Evolutionary conservation across 2,329 filamentous ascomycete species (phyloP).

Genomic region (Aspergillus carbonarius): DNA sequence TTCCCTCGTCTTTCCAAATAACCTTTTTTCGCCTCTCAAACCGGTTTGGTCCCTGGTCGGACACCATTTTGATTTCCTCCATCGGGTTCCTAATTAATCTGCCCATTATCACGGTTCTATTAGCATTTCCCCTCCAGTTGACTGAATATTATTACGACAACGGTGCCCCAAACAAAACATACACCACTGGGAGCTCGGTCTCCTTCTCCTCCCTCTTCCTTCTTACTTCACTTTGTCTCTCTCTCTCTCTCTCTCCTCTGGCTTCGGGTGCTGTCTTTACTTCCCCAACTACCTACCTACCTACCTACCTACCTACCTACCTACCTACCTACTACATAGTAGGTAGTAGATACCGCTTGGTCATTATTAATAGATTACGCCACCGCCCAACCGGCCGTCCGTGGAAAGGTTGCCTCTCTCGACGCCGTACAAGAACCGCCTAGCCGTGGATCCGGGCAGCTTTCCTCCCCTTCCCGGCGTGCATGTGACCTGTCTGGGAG

Average conservation of each 20-base stretch:
- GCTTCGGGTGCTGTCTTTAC: not conserved
- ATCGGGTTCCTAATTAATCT: not conserved
- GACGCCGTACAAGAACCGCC: not conserved
- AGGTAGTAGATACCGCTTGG: conserved; percentile 1
- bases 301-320: not conserved
- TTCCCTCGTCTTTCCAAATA: not conserved
- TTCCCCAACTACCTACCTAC: not conserved
- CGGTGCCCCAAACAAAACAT: not conserved
- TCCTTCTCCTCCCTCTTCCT: not conserved
- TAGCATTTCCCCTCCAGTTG: not conserved
- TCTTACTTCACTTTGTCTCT: conserved; percentile 3
- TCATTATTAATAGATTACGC: conserved; percentile 26
- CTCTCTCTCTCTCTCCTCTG: conserved; percentile 12
- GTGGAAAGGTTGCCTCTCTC: conserved; percentile 9
- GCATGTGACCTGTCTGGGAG: conserved; percentile 16
- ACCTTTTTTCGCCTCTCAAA: not conserved
- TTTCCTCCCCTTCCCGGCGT: conserved; percentile 9
- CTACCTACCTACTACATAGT: conserved; percentile 6
- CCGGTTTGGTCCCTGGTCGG: conserved; percentile 12
- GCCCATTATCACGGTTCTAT: not conserved
- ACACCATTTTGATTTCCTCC: not conserved
- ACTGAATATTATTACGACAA: conserved; percentile 4
- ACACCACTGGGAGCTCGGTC: not conserved
- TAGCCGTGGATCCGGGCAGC: conserved; percentile 14
- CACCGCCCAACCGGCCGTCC: conserved; percentile 17